Base-by-base conservation (phyloP, 208 protist species). In the Acanthamoeba castellanii region DNA sequence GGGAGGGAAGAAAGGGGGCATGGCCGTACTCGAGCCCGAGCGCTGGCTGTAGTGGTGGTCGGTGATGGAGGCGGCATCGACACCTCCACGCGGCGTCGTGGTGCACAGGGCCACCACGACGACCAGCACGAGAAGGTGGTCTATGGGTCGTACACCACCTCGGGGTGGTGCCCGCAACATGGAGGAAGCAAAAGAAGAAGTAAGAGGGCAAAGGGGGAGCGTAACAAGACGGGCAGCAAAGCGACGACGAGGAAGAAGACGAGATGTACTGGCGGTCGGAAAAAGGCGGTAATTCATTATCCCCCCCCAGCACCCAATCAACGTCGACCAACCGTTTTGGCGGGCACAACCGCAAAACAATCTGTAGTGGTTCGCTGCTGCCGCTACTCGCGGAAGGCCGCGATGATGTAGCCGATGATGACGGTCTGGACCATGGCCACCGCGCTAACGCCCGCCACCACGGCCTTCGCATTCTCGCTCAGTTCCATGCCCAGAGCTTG, bases 11-110 rank as follows among this genome's bases (percentile, higher is more conserved):
- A 37, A 37, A 4, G 37, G 37, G 37, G 37, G 37, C 37, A 4
- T 42, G 37, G 37, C 3, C 2, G n/a, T 74, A 74, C 68, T 27
- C 25, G 68, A 74, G 32, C 68, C 68, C 32, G 68, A 74, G 20
- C 68, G 68, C 68, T 18, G 14, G 68, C 68, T 74, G 68, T 74
- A 74, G 68, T 74, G 68, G 68, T 74, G 27, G 68, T 74, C 68
- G 14, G 27, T 30, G 68, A 74, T 74, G 68, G 68, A 74, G 32
- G 68, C 68, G 14, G 68, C 68, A 20, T 37, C n/a, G 68, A 9
- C 68, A n/a, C 68, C 55, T 61, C 55, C 55, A 25, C 18, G 55
- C 18, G 55, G 55, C 18, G 13, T 1, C 55, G 13, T 30, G 68
- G n/a, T 27, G 68, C 32, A 37, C 32, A 11, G 27, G 68, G 11